Conservation (phyloP, 2,329 filamentous ascomycete genomes). For the Epichloe brachyelytri region DNA sequence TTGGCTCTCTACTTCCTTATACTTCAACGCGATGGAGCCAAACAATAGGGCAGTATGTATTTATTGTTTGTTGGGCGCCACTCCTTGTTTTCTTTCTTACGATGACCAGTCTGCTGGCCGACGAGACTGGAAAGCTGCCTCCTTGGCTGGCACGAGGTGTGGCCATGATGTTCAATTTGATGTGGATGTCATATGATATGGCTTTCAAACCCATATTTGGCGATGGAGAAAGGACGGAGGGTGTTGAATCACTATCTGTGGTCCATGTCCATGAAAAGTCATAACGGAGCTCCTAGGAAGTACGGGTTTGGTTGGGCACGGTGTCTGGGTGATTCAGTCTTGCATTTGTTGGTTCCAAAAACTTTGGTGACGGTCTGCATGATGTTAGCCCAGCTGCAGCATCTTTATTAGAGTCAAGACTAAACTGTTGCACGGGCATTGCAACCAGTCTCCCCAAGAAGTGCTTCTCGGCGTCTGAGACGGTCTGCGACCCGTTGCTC, state of each 20-base stretch:
- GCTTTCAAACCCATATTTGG: constrained; percentile 55
- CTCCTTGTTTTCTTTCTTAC: constrained; percentile 43
- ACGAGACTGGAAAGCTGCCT: constrained; percentile 55
- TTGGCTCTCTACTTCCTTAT: constrained; percentile 58
- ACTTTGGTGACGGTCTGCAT: too few relatives aligned
- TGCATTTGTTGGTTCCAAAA: too few relatives aligned
- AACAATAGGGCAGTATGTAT: constrained; percentile 47
- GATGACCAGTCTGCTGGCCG: constrained; percentile 36
- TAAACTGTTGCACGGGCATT: too few relatives aligned
- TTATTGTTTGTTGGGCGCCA: constrained; percentile 42
- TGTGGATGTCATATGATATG: constrained; percentile 33
- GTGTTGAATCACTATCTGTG: neutral
- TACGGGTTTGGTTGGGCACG: too few relatives aligned
- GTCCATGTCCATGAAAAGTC: too few relatives aligned
- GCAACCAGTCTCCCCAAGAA: too few relatives aligned
- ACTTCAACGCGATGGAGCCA: constrained; percentile 55
- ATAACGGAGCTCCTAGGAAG: too few relatives aligned
- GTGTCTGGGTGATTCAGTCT: too few relatives aligned
- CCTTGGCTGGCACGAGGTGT: constrained; percentile 47
- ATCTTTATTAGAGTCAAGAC: too few relatives aligned
- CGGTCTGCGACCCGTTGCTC: too few relatives aligned
- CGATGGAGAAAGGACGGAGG: constrained; percentile 62
- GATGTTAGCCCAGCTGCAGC: too few relatives aligned
- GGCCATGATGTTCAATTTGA: constrained; percentile 35
- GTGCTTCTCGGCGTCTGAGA: too few relatives aligned